Percentiles rank a stretch among this genome's conserved stretches.
These are phyloP conservation scores for Achaetomium macrosporum DNA, from an alignment of 2,329 filamentous ascomycete species.

Conservation along the genomic window DNA sequence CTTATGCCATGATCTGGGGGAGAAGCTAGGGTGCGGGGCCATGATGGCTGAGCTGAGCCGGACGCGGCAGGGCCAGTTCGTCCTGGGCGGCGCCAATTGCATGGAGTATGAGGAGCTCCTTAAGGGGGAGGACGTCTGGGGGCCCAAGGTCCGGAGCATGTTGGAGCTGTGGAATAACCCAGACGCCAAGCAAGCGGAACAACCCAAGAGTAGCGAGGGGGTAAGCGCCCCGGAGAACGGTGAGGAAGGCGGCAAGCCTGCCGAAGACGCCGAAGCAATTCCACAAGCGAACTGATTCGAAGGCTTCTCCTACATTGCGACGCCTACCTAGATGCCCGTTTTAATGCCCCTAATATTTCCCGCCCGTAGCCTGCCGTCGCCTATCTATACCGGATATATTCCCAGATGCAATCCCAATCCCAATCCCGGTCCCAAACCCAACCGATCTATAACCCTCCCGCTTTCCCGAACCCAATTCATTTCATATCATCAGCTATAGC, in stretches of 20 bases:
- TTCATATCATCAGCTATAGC: neutral
- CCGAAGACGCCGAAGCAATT: neutral
- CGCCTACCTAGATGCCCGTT: too few relatives aligned
- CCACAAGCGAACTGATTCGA: too few relatives aligned
- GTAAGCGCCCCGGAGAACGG: neutral
- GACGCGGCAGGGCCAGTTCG: conserved; percentile 75
- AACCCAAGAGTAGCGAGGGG: conserved; percentile 8
- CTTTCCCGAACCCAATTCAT: neutral
- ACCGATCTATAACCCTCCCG: too few relatives aligned
- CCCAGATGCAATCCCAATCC: too few relatives aligned
- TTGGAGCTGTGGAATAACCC: conserved; percentile 35
- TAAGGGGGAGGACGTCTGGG: conserved; percentile 77
- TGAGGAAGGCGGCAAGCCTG: neutral
- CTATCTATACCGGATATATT: too few relatives aligned
- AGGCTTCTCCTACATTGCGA: too few relatives aligned
- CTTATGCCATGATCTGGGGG: conserved; percentile 84
- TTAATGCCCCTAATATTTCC: too few relatives aligned
- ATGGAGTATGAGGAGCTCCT: conserved; percentile 72
- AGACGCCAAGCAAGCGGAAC: conserved; percentile 15
- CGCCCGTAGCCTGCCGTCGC: too few relatives aligned
- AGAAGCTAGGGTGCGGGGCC: conserved; percentile 72
- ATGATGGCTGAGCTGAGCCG: conserved; percentile 83
- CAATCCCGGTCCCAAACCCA: too few relatives aligned
- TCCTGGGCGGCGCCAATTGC: conserved; percentile 62
- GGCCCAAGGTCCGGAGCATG: conserved; percentile 60